Percentiles rank a stretch among this genome's conserved stretches.
Conservation (phyloP, 345 rosid genomes). For the Salix suchowensis region DNA sequence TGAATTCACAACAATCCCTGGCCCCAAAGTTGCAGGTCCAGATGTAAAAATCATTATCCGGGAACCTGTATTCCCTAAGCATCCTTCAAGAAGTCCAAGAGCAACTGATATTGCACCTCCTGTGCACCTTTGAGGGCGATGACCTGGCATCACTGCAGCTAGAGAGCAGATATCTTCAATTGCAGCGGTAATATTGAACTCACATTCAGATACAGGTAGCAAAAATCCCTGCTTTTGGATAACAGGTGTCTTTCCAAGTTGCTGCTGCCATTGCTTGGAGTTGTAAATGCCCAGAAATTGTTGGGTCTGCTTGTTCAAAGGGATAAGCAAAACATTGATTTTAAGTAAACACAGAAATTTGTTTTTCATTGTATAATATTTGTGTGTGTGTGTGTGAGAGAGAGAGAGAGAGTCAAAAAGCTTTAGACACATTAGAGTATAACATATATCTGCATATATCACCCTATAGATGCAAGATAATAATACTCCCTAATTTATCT, state of each 20-base stretch:
- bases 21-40: constrained; percentile 91
- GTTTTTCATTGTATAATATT: background rate
- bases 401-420: background rate
- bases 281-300: constrained; percentile 52
- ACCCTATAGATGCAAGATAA: background rate
- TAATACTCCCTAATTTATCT: background rate
- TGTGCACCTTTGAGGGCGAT: constrained; percentile 82
- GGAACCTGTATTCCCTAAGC: constrained; percentile 56
- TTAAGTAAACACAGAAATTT: background rate
- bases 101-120: constrained; percentile 82
- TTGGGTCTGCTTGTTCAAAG: constrained; percentile 43
- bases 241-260: constrained; percentile 43
- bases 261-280: constrained; percentile 44
- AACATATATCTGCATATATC: background rate
- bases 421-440: background rate
- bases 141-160: constrained; percentile 33
- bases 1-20: constrained; percentile 70
- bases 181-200: constrained; percentile 66
- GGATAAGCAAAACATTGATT: background rate
- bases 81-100: constrained; percentile 72
- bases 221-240: constrained; percentile 70
- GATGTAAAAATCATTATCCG: constrained; percentile 90
- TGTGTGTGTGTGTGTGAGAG: too few relatives aligned
- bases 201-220: constrained; percentile 74
- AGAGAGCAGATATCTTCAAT: constrained; percentile 65